These are phyloP conservation scores for Delitschia confertaspora DNA, from an alignment of 495 filamentous ascomycete genomes.

Conservation along the genomic window DNA sequence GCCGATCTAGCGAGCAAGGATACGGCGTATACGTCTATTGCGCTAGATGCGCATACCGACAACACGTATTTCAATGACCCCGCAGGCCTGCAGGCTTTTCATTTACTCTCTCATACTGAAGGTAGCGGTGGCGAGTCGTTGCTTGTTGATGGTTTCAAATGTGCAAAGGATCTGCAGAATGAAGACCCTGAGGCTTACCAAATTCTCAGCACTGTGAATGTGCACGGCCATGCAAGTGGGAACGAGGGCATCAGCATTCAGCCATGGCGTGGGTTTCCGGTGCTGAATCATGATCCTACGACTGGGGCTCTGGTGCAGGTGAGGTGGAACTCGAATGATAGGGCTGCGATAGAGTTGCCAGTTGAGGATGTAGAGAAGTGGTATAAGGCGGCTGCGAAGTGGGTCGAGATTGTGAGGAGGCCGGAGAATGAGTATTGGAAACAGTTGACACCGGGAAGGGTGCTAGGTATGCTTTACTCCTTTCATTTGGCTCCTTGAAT, in stretches of 20 bases:
- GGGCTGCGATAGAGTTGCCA: conserved; percentile 48
- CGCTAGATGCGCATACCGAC: conserved; percentile 75
- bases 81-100: conserved; percentile 80
- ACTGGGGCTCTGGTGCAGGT: conserved; percentile 50
- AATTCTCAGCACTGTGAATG: conserved; percentile 41
- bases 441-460: conserved; percentile 66
- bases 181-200: conserved; percentile 44
- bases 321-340: conserved; percentile 88
- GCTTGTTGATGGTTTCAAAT: conserved; percentile 75
- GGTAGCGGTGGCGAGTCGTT: conserved; percentile 60
- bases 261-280: conserved; percentile 55
- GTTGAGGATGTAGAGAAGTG: conserved; percentile 44
- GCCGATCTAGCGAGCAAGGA: conserved; percentile 80
- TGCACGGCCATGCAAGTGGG: conserved; percentile 73
- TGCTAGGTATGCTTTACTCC: conserved; percentile 50
- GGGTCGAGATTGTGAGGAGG: conserved; percentile 35
- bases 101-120: conserved; percentile 68
- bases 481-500: not conserved
- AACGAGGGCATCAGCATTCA: conserved; percentile 73
- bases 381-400: conserved; percentile 60
- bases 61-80: conserved; percentile 91
- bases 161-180: conserved; percentile 47
- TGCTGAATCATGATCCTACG: conserved; percentile 48
- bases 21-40: conserved; percentile 81
- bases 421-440: conserved; percentile 55